Percentiles rank a stretch among this genome's conserved stretches.
Evolutionary conservation across 768 basidiomycete species (phyloP).

Genomic region (Vararia minispora): DNA sequence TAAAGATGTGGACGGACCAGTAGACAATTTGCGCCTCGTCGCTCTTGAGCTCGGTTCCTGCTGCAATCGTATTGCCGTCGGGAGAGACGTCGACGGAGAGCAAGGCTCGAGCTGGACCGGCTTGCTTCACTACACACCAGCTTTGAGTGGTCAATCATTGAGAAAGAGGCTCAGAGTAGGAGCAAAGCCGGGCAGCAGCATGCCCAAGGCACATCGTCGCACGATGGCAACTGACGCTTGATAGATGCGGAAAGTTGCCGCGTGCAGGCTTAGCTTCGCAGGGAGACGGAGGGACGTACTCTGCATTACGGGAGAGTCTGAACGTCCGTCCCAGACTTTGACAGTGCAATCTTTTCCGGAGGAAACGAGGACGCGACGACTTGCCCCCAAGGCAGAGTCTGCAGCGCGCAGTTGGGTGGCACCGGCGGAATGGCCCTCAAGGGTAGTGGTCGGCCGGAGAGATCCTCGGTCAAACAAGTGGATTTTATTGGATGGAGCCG

Average conservation of each 20-base stretch:
- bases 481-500: conserved; percentile 53
- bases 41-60: conserved; percentile 70
- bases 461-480: conserved; percentile 54
- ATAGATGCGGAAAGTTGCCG: too few relatives aligned
- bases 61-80: conserved; percentile 66
- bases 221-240: conserved; percentile 2
- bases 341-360: conserved; percentile 65
- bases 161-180: too few relatives aligned
- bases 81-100: conserved; percentile 61
- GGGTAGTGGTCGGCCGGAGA: conserved; percentile 31
- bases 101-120: conserved; percentile 32
- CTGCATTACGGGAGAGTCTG: conserved; percentile 37
- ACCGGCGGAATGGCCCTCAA: conserved; percentile 46
- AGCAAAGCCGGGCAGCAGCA: too few relatives aligned
- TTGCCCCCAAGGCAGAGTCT: conserved; percentile 27
- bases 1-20: conserved; percentile 41
- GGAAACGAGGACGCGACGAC: conserved; percentile 41
- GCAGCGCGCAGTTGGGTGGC: conserved; percentile 45
- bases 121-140: conserved; percentile 33
- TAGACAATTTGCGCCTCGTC: conserved; percentile 79
- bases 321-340: conserved; percentile 66
- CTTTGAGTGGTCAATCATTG: conserved; percentile 34
- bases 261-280: too few relatives aligned
- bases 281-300: conserved; percentile 32
- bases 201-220: too few relatives aligned